Base-by-base conservation (phyloP, 129 eudicot genomes). In the Artemisia annua region DNA sequence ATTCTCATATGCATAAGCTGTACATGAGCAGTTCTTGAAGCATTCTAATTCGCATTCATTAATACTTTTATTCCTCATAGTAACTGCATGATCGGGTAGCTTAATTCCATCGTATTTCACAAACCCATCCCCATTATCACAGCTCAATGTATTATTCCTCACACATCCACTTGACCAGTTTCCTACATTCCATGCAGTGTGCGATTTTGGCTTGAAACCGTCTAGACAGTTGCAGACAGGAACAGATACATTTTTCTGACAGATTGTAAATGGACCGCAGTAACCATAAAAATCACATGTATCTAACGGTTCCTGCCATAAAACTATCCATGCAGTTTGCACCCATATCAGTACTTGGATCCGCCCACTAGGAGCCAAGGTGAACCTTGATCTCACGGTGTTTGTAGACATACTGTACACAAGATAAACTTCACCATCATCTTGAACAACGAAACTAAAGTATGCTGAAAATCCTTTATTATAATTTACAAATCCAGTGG, bases 1-100 rank as follows among this genome's bases (percentile, higher is more conserved):
- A 58, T 81, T 81, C 22, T 73, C 75, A 76, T 76, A 81, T 3
- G 78, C 75, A 71, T 76, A 76, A 71, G 85, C 81, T 56, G 80
- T 65, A 66, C 85, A 81, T 8, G 79, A 81, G 60, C 78, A 81
- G 74, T 75, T 75, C 19, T 15, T 39, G 7, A 26, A 50, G 81
- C 85, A 81, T 50, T 65, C 55, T 1, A 3, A 7, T 75, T 64
- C 72, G 39, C 85, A 81, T 1, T 75, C 78, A 7, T 13, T 56
- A 70, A 71, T 56, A 71, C 69, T 75, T 54, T 18, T 71, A 28
- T 75, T 63, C 19, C 69, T 59, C 7, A 56, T 19, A 2, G 43
- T 52, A 30, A 75, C 71, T 22, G 78, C 67, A 48, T 75, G 64
- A 76, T 81, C 85, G 3, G 81, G 85, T 28, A 81, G 66, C 57